Conservation (phyloP, 768 basidiomycete genomes). For the Auricularia sp. region DNA sequence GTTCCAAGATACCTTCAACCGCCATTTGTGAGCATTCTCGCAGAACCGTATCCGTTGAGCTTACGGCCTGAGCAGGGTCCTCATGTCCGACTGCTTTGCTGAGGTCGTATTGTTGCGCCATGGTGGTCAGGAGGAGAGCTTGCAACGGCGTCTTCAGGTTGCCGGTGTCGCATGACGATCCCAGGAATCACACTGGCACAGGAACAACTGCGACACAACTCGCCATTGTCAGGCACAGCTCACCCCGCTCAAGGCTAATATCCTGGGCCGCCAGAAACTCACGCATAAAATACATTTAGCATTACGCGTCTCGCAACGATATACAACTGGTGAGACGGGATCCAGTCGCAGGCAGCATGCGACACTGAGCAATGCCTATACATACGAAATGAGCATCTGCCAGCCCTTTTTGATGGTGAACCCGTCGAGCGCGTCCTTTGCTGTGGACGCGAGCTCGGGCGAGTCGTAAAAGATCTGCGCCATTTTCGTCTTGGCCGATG, state of each 20-base stretch:
- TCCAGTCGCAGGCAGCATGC: not conserved
- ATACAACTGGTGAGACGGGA: not conserved
- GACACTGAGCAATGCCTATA: slow-evolving; percentile 17
- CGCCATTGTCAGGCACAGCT: not conserved
- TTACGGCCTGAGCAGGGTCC: slow-evolving; percentile 42
- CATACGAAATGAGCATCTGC: slow-evolving; percentile 71
- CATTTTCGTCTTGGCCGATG: slow-evolving; percentile 68
- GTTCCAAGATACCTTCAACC: slow-evolving; percentile 65
- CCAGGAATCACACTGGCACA: not conserved
- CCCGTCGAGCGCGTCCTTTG: slow-evolving; percentile 74
- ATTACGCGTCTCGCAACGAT: not conserved
- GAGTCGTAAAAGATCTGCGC: slow-evolving; percentile 74
- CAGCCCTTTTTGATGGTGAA: slow-evolving; percentile 82
- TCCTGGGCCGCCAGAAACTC: too few relatives aligned
- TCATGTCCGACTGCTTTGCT: slow-evolving; percentile 55
- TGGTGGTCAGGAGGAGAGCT: not conserved
- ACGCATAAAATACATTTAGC: not conserved
- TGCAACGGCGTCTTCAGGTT: not conserved
- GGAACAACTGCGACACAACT: not conserved
- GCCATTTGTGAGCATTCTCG: not conserved
- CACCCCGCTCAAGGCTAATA: not conserved
- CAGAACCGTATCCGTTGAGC: not conserved
- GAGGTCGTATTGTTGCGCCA: slow-evolving; percentile 31
- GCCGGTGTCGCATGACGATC: not conserved
- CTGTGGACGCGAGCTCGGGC: slow-evolving; percentile 59